A percentile compares a stretch with the other conserved stretches of the same genome.
Conservation (phyloP, 2,329 filamentous ascomycete species). For the Sporothrix inflata region DNA sequence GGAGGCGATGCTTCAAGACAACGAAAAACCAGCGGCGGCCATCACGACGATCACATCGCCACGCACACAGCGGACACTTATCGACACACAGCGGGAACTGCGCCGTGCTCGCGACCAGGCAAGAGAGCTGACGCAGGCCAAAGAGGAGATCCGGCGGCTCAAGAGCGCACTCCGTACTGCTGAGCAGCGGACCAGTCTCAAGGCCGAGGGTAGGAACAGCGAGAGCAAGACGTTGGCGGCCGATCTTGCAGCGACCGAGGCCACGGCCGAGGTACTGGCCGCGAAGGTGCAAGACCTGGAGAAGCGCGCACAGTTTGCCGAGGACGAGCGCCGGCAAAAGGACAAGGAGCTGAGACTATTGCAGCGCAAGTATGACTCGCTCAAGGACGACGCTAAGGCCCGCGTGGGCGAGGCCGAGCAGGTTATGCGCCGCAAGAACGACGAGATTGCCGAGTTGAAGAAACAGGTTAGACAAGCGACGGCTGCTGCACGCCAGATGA, state of each 20-base stretch:
- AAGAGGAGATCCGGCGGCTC: conserved; percentile 57
- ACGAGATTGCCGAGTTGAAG: conserved; percentile 60
- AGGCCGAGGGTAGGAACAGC: conserved; percentile 45
- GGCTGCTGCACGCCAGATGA: not conserved
- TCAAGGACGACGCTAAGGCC: conserved; percentile 57
- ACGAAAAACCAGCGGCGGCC: conserved; percentile 36
- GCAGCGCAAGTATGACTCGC: conserved; percentile 52
- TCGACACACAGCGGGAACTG: conserved; percentile 59
- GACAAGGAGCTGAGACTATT: conserved; percentile 57
- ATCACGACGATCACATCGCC: conserved; percentile 48
- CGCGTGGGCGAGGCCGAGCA: conserved; percentile 59
- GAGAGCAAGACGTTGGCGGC: conserved; percentile 42
- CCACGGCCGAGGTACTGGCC: conserved; percentile 36
- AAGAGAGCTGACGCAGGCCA: conserved; percentile 55
- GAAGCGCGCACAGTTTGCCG: conserved; percentile 39
- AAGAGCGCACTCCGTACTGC: conserved; percentile 54
- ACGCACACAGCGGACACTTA: conserved; percentile 53
- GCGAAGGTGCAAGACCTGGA: conserved; percentile 40
- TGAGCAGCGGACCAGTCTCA: conserved; percentile 48
- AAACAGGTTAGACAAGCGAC: conserved; percentile 40
- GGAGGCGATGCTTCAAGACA: conserved; percentile 53
- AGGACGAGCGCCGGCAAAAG: conserved; percentile 44
- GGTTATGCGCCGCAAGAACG: conserved; percentile 59
- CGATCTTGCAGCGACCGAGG: conserved; percentile 39
- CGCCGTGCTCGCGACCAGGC: conserved; percentile 58